Evolutionary conservation across 2,329 filamentous ascomycete species (phyloP), one percentile per base, ranked within the genome.

Genomic region (Escovopsis weberi): DNA sequence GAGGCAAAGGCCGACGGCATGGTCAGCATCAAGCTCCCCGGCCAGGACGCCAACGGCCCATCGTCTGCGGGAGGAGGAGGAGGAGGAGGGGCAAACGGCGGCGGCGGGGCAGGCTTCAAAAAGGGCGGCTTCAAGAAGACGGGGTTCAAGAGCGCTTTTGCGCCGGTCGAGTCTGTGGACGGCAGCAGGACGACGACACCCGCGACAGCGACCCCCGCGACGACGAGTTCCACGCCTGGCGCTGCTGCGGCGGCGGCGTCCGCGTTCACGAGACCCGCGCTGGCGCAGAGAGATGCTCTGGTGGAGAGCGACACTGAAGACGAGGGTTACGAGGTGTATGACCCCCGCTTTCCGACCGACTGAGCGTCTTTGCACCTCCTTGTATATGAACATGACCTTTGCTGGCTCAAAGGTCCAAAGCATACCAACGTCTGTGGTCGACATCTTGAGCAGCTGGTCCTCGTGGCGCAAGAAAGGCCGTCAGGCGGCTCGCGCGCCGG

Each of bases 111-210:
- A 0, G 72, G 76, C 0, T 78, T 80, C 51, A 83, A 79, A 54
- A 82, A 79, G 54, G 74, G 74, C 1, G 78, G 78, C 0, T 87
- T 87, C 56, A 87, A 88, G 63, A 91, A 89, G 56, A 80, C 81
- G 1, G 85, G 84, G 0, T 88, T 88, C 60, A 88, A 85, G 62
- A 82, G 78, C 53, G 82, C 82, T 1, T 84, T 87, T 64, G 72
- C 72, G 4, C 64, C 74, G 1, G 69, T 69, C 2, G 69, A 68
- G 59, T 43, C 43, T 9, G 28, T 3, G 28, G 28, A 32, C 2
- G 28, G 8, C 8, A 9, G 28, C 28, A 11, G 28, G 8, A 9
- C 28, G 28, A 11, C 8, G 8, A 11, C 28, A 9, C 28, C 28
- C 8, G 28, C 4, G 28, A 32, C 28, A 9, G 8, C 11, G 28